These are phyloP conservation scores for Lasiosphaeria miniovina DNA, from an alignment of 495 filamentous ascomycete species.

Conservation along the genomic window DNA sequence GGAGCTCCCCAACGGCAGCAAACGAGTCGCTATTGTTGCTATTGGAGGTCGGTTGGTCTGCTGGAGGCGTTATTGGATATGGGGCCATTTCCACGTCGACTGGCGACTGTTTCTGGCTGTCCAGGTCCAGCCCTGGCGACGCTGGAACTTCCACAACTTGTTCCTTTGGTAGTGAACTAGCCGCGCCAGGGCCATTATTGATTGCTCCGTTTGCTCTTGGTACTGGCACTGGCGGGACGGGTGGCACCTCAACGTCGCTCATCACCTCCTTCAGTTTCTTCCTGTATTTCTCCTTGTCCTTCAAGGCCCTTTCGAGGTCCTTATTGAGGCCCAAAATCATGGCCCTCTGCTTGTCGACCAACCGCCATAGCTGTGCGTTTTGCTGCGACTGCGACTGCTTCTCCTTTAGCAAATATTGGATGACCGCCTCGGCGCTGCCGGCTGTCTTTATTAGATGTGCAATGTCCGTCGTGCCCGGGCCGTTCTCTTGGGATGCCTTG, in stretches of 20 bases:
- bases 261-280: constrained; percentile 79
- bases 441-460: constrained; percentile 73
- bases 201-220: constrained; percentile 8
- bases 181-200: constrained; percentile 9
- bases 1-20: constrained; percentile 36
- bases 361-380: constrained; percentile 88
- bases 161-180: constrained; percentile 25
- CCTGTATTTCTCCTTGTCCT: constrained; percentile 92
- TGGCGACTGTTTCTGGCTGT: constrained; percentile 46
- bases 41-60: constrained; percentile 30
- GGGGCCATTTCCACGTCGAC: constrained; percentile 52
- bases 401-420: constrained; percentile 84
- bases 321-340: constrained; percentile 94
- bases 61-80: constrained; percentile 56
- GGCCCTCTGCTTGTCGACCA: constrained; percentile 93
- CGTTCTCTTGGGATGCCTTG: constrained; percentile 59
- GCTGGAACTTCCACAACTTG: constrained; percentile 35
- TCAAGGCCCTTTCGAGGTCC: constrained; percentile 85
- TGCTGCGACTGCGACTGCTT: constrained; percentile 84
- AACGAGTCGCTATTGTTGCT: constrained; percentile 17
- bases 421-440: constrained; percentile 84
- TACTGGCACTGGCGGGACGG: constrained; percentile 18
- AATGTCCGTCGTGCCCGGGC: constrained; percentile 57
- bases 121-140: constrained; percentile 44
- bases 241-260: constrained; percentile 28